Evolutionary conservation across 2,329 filamentous ascomycete species (phyloP).

Genomic region (Apiospora marii): DNA sequence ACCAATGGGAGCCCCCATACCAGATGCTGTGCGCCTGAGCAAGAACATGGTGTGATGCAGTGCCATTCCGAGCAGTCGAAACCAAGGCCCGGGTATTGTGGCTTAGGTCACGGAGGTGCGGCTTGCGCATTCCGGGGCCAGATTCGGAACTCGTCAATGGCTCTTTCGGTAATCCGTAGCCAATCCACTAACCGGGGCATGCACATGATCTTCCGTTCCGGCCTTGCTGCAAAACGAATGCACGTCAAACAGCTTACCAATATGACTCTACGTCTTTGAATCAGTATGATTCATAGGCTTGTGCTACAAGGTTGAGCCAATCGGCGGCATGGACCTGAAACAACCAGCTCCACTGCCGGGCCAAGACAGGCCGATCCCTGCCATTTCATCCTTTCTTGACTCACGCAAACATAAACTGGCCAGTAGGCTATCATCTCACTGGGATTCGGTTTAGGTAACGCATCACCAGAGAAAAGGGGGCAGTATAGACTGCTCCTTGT

Average conservation of each 20-base stretch:
- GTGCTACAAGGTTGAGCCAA: background rate
- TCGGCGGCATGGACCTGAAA: background rate
- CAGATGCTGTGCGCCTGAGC: background rate
- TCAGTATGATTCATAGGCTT: constrained; percentile 1
- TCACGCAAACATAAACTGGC: background rate
- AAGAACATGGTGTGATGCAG: background rate
- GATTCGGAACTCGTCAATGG: constrained; percentile 11
- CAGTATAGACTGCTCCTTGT: background rate
- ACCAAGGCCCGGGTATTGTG: background rate
- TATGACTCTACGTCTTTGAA: constrained; percentile 3
- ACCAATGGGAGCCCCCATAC: background rate
- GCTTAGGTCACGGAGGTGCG: background rate
- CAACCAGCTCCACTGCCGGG: background rate
- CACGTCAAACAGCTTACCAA: background rate
- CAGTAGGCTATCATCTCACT: background rate
- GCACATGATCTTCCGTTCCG: background rate
- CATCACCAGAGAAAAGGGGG: background rate
- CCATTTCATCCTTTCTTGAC: background rate
- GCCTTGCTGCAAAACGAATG: background rate
- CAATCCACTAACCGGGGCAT: background rate
- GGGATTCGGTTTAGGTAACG: background rate
- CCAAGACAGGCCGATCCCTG: background rate
- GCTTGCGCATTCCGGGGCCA: background rate
- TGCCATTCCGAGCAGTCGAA: background rate
- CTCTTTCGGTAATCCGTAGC: background rate